Conservation (phyloP, 371 early-diverging fungal genomes). For the Haplosporangium sp. region DNA sequence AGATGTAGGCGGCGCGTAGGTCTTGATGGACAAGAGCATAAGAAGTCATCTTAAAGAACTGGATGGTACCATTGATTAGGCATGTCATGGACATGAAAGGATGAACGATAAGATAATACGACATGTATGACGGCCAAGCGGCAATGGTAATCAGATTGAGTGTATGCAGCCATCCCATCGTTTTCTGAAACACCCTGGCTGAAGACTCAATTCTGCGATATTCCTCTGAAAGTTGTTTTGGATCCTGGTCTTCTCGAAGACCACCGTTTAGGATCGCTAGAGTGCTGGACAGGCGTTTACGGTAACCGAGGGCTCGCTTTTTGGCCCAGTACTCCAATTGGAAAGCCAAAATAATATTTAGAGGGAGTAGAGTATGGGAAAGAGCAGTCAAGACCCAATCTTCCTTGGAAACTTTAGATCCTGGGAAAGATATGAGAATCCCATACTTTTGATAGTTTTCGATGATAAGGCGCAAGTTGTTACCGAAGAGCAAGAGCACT, state of each 20-base stretch:
- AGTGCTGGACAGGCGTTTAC: constrained; percentile 17
- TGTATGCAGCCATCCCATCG: constrained; percentile 60
- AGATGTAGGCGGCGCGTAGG: constrained; percentile 63
- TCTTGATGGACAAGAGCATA: constrained; percentile 79
- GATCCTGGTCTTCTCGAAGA: constrained; percentile 9
- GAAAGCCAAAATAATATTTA: constrained; percentile 64
- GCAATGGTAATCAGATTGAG: constrained; percentile 70
- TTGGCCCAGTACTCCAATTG: constrained; percentile 65
- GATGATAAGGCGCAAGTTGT: constrained; percentile 84
- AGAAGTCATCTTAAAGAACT: constrained; percentile 86
- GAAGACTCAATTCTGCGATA: constrained; percentile 9
- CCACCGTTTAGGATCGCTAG: neutral
- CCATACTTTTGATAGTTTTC: constrained; percentile 94
- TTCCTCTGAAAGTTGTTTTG: constrained; percentile 19
- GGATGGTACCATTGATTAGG: constrained; percentile 70
- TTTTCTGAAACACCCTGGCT: constrained; percentile 11
- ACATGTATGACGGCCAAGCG: constrained; percentile 72
- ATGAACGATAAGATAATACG: constrained; percentile 78
- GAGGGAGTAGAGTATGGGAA: constrained; percentile 64
- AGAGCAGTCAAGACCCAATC: constrained; percentile 68
- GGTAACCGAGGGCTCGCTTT: constrained; percentile 45
- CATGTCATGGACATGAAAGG: constrained; percentile 78
- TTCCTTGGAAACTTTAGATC: constrained; percentile 61
- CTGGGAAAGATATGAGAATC: constrained; percentile 77
- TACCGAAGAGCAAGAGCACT: constrained; percentile 87